phyloP scores from a whole-genome alignment of 2,329 filamentous ascomycete genomes.

The Lecanicillium sp. region DNA sequence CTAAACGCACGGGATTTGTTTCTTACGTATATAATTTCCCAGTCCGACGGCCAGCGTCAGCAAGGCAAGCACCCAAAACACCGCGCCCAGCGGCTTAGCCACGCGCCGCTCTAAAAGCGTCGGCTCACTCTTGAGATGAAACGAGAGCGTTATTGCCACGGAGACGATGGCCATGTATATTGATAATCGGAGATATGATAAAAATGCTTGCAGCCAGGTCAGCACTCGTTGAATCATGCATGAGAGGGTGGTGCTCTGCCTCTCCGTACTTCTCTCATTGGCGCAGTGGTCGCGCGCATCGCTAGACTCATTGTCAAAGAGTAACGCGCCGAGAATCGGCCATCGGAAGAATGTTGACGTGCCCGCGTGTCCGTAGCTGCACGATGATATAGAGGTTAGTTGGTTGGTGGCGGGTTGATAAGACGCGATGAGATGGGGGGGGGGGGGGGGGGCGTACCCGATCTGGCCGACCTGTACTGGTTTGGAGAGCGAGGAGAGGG shows the following conservation, averaged over 20 bases:
- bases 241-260: too few relatives aligned
- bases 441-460: conserved; percentile 19
- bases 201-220: conserved; percentile 49
- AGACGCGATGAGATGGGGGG: not conserved
- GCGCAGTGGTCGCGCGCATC: conserved; percentile 74
- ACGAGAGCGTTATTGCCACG: conserved; percentile 85
- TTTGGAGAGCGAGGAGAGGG: conserved; percentile 26
- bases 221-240: not conserved
- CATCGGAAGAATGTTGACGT: conserved; percentile 46
- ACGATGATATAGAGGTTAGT: not conserved
- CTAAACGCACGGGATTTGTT: not conserved
- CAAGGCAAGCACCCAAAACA: conserved; percentile 81
- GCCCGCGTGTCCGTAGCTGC: conserved; percentile 17
- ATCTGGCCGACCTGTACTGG: conserved; percentile 39
- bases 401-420: not conserved
- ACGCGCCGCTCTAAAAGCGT: conserved; percentile 64
- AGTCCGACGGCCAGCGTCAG: conserved; percentile 71
- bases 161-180: conserved; percentile 88
- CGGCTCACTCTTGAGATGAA: conserved; percentile 75
- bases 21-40: conserved; percentile 77
- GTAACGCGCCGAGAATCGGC: conserved; percentile 57
- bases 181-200: conserved; percentile 83
- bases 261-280: conserved; percentile 63
- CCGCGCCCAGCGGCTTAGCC: conserved; percentile 72
- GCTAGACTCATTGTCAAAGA: conserved; percentile 68